These are phyloP conservation scores for Nothomitra cinnamomea DNA, from an alignment of 2,329 filamentous ascomycete genomes.

Conservation along the genomic window DNA sequence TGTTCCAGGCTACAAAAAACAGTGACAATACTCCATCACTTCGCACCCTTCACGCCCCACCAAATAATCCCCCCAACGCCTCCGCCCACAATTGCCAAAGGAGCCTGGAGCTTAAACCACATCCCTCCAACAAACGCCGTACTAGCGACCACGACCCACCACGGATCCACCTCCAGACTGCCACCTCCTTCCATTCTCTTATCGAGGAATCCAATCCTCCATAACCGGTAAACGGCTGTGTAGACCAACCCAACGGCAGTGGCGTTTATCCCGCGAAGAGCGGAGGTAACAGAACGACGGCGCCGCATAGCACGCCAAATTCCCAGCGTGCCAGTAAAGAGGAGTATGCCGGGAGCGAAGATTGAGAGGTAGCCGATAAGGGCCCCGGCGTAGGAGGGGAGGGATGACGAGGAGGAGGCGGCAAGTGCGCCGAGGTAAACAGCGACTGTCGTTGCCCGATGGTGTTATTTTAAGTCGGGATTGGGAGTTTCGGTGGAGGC, in stretches of 20 bases:
- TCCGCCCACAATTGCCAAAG: slow-evolving; percentile 28
- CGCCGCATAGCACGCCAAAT: slow-evolving; percentile 36
- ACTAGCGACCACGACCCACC: slow-evolving; percentile 45
- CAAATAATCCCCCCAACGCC: slow-evolving; percentile 30
- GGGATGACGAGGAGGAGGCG: slow-evolving; percentile 21
- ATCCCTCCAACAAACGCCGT: slow-evolving; percentile 28
- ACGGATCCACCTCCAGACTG: slow-evolving; percentile 40
- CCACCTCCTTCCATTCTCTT: slow-evolving; percentile 29
- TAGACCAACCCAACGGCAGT: slow-evolving; percentile 44
- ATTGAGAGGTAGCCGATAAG: slow-evolving; percentile 35
- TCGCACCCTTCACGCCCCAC: slow-evolving; percentile 22
- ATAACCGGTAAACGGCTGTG: slow-evolving; percentile 45
- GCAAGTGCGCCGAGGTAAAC: slow-evolving; percentile 39
- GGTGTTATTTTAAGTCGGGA: background rate
- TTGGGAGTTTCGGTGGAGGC: background rate
- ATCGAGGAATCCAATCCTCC: slow-evolving; percentile 43
- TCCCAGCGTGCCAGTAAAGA: slow-evolving; percentile 34
- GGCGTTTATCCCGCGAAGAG: slow-evolving; percentile 40
- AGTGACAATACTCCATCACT: too few species aligned
- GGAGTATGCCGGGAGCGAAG: slow-evolving; percentile 32
- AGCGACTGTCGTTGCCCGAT: slow-evolving; percentile 26
- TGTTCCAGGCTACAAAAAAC: too few species aligned
- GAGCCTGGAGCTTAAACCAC: slow-evolving; percentile 30
- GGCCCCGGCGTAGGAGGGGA: slow-evolving; percentile 27
- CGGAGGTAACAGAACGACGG: slow-evolving; percentile 29